Base-by-base conservation (phyloP, 1,284 basidiomycete genomes). In the Ganoderma multipileum region DNA sequence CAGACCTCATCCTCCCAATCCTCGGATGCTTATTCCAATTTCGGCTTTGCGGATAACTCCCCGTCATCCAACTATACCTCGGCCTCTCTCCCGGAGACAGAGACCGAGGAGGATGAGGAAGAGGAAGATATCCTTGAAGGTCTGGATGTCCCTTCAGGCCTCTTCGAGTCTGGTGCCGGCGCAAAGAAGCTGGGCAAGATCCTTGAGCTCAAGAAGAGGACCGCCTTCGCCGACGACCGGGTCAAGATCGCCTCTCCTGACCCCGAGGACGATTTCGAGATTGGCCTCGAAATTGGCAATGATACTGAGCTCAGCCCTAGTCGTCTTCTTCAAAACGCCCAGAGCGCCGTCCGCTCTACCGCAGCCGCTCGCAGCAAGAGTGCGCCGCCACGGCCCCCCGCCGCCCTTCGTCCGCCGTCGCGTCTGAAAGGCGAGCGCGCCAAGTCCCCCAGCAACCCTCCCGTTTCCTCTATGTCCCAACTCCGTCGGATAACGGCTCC, bases 231-330 rank as follows among this genome's bases (percentile, higher is more conserved):
- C 28, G 85, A 84, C 69, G 84, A 84, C 61, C 83, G 79, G 18
- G 77, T 85, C 73, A 91, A 88, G 73, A 76, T 87, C 18, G 81
- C 87, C 18, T 85, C 81, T 67, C 86, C 87, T 16, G 87, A 92
- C 77, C 87, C 89, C 16, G 92, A 94, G 75, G 93, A 94, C 70
- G 91, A 94, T 77, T 94, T 93, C 71, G 93, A 95, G 79, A 87
- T 86, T 72, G 94, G 93, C 33, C 88, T 95, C 64, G 86, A 94
- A 72, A 90, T 95, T 74, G 89, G 91, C 74, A 91, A 93, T 69
- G 93, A 93, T 76, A 87, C 87, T 65, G 92, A 94, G 76, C 86
- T 95, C 61, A 94, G 91, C 76, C 90, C 91, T 8, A 92, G 89
- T 76, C 84, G 92, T 62, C 85, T 94, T 38, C 81, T 89, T 52